Evolutionary conservation across 495 filamentous ascomycete genomes (phyloP), one percentile per base, ranked within the genome.

Genomic region (Cryomyces minteri): DNA sequence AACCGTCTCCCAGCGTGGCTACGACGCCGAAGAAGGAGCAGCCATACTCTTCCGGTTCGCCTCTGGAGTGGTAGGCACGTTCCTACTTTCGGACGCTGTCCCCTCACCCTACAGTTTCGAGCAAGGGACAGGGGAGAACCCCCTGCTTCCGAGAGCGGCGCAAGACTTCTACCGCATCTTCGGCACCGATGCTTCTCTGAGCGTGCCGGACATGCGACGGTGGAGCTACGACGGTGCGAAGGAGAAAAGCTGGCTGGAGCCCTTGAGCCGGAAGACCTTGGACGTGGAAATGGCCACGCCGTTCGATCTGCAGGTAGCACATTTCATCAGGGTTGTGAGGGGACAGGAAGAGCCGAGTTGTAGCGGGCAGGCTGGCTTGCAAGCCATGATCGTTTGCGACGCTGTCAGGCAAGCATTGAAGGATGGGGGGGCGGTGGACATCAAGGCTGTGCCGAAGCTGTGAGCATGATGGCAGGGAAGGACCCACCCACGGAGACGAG

Each of bases 71-170:
- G 73, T 77, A 1, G 74, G 72, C 1, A 72, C 71, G 2, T 79
- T 77, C 54, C 46, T 77, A 0, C 53, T 74, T 18, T 67, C 60
- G 40, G 74, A 78, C 48, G 63, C 64, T 4, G 65, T 67, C 0
- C 62, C 71, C 0, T 66, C 63, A 7, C 71, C 73, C 5, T 63
- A 71, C 47, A 72, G 62, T 44, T 76, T 74, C 43, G 73, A 76
- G 46, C 52, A 58, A 0, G 72, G 72, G 0, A 75, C 73, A 4
- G 71, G 75, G 1, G 75, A 77, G 54, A 77, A 76, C 51, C 71
- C 73, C 0, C 55, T 63, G 5, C 68, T 77, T 40, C 66, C 70
- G 4, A 48, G 52, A 2, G 54, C 61, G 3, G 40, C 57, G 4
- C 49, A 58, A 29, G 70, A 72, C 40, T 68, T 73, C 40, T 77